Evolutionary conservation across 140 eudicot species (phyloP).

Genomic region (Ambrosia hybrid): DNA sequence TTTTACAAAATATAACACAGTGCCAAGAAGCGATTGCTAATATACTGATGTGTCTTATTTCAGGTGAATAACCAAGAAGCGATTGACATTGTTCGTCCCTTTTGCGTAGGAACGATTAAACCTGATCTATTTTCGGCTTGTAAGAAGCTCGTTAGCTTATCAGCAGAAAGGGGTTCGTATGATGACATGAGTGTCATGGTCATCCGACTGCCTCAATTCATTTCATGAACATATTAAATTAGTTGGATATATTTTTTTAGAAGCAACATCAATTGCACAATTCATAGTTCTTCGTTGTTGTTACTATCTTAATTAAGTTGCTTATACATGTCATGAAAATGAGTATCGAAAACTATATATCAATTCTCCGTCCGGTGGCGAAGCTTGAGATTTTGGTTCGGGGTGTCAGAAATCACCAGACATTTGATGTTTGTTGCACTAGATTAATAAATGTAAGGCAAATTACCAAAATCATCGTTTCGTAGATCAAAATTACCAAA

Average conservation of each 20-base stretch:
- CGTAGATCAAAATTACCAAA: too few relatives aligned
- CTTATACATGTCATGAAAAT: too few relatives aligned
- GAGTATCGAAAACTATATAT: too few relatives aligned
- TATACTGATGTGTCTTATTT: conserved; percentile 15
- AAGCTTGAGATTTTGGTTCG: too few relatives aligned
- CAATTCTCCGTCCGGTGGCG: too few relatives aligned
- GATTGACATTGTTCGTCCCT: conserved; percentile 55
- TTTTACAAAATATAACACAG: background rate
- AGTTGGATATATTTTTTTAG: conserved; percentile 10
- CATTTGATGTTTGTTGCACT: too few relatives aligned
- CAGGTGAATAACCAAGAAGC: conserved; percentile 93
- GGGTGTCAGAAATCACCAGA: too few relatives aligned
- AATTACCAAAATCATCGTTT: too few relatives aligned
- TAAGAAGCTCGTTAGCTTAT: conserved; percentile 62
- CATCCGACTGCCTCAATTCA: conserved; percentile 47
- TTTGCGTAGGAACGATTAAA: conserved; percentile 42
- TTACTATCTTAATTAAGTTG: background rate
- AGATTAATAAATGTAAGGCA: too few relatives aligned
- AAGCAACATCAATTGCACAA: conserved; percentile 1
- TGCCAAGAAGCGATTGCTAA: background rate
- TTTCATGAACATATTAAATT: conserved; percentile 7
- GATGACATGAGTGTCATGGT: conserved; percentile 83
- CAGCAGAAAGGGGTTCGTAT: conserved; percentile 61
- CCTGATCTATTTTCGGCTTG: conserved; percentile 49
- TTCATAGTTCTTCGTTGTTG: conserved; percentile 18